Base-by-base conservation (phyloP, 2,329 filamentous ascomycete genomes). In the Colletotrichum agaves region DNA sequence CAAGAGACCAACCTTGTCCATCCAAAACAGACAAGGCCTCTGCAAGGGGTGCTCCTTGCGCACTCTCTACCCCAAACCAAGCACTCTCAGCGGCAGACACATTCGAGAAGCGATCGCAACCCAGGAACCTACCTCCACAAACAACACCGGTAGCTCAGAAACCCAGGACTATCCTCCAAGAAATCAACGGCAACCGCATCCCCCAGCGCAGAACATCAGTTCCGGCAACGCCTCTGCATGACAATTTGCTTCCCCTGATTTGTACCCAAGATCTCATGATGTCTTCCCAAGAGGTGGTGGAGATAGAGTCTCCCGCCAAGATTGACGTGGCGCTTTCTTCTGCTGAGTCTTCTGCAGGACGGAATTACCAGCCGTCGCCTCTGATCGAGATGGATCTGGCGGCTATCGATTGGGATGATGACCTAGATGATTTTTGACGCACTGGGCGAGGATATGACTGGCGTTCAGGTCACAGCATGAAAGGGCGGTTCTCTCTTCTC, bases 241-340 rank as follows among this genome's bases (percentile, higher is more conserved):
- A 60, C 23, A 55, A 68, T 15, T 49, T 65, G 2, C 60, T 81
- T 12, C 73, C 78, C 0, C 78, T 80, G 58, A 74, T 83, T 41
- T 82, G 78, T 2, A 83, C 82, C 0, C 84, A 85, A 66, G 84
- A 85, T 69, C 63, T 84, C 1, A 67, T 79, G 1, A 72, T 84
- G 8, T 84, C 83, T 1, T 81, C 83, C 3, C 82, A 85, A 67
- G 83, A 85, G 47, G 63, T 84, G n/a, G 74, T 74, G 43, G 83
- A 85, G 19, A 75, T 84, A 41, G 78, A 79, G 47, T 72, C 76
- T 31, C 66, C 74, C 2, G 61, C 73, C 6, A 66, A 67, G 17
- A 13, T 41, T 13, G 43, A 49, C 41, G 47, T 17, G 5, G 37
- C 60, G 27, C 49, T 39, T 15, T 68, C 61, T 12, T 68, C 61